A percentile compares a stretch with the other conserved stretches of the same genome.
Conservation (phyloP, 2,329 filamentous ascomycete genomes). For the Aspergillus latus region DNA sequence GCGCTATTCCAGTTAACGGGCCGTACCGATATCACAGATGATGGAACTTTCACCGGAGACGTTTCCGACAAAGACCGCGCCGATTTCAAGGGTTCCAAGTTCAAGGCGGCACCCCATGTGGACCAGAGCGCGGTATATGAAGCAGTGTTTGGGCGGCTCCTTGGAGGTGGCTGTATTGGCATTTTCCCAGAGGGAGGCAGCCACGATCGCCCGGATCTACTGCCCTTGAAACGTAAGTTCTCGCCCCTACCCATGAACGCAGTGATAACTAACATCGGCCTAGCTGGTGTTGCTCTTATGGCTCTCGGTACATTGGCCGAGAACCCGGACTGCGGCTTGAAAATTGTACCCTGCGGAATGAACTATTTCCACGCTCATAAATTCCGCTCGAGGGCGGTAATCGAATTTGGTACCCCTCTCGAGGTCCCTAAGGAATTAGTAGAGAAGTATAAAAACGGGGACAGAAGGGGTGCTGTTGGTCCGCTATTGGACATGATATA, state of each 20-base stretch:
- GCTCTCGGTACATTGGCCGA: conserved; percentile 84
- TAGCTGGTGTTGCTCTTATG: conserved; percentile 95
- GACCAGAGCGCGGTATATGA: conserved; percentile 94
- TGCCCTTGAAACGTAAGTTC: conserved; percentile 72
- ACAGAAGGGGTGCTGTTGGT: conserved; percentile 83
- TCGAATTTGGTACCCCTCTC: conserved; percentile 90
- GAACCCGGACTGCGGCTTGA: conserved; percentile 81
- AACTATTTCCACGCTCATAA: conserved; percentile 99
- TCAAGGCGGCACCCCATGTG: conserved; percentile 86
- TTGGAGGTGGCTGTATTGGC: conserved; percentile 81
- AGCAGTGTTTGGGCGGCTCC: conserved; percentile 82
- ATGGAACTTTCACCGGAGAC: conserved; percentile 61
- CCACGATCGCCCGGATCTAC: conserved; percentile 86
- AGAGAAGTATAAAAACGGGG: conserved; percentile 77
- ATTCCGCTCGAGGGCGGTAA: conserved; percentile 90
- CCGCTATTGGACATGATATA: conserved; percentile 83
- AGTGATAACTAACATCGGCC: conserved; percentile 12
- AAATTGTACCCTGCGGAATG: conserved; percentile 96
- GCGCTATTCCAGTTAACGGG: conserved; percentile 80
- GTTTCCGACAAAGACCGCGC: conserved; percentile 53
- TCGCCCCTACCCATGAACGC: not conserved
- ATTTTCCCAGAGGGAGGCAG: conserved; percentile 98
- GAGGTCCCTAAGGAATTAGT: conserved; percentile 81
- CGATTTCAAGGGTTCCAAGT: conserved; percentile 74
- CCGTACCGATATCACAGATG: conserved; percentile 67